Percentiles rank a stretch among this genome's conserved stretches.
Conservation (phyloP, 2,329 filamentous ascomycete genomes). For the Trichoderma sp. region DNA sequence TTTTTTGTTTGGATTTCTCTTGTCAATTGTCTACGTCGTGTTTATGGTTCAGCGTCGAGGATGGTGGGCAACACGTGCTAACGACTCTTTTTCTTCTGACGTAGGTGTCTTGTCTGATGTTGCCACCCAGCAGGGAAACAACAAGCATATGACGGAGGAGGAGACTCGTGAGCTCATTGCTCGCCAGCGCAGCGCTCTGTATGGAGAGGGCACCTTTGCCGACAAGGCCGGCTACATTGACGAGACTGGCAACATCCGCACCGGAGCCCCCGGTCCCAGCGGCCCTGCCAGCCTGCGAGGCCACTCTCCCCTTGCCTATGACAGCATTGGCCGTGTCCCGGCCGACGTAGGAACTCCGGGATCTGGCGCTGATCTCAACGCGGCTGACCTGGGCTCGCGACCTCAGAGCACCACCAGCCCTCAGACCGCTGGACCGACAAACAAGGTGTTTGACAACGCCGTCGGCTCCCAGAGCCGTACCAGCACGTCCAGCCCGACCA, state of each 20-base stretch:
- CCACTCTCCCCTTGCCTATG: constrained; percentile 76
- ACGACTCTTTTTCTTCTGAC: constrained; percentile 37
- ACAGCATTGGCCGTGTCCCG: constrained; percentile 49
- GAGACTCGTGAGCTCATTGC: constrained; percentile 94
- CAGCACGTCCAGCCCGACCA: constrained; percentile 77
- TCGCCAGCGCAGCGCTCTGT: constrained; percentile 90
- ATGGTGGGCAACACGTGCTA: constrained; percentile 32
- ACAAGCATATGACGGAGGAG: constrained; percentile 91
- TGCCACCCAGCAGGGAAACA: constrained; percentile 42
- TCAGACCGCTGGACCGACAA: constrained; percentile 55
- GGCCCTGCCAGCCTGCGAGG: constrained; percentile 66
- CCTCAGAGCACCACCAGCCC: constrained; percentile 85
- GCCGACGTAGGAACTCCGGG: constrained; percentile 40
- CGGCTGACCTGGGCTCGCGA: constrained; percentile 57
- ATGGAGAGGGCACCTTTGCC: constrained; percentile 72
- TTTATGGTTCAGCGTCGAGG: constrained; percentile 27
- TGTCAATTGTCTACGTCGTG: constrained; percentile 7
- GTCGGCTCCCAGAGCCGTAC: constrained; percentile 65
- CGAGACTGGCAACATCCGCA: constrained; percentile 61
- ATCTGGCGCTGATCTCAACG: constrained; percentile 40
- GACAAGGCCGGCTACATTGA: constrained; percentile 66
- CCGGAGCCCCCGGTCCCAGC: constrained; percentile 64
- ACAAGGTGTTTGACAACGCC: constrained; percentile 60
- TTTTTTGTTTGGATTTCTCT: constrained; percentile 14
- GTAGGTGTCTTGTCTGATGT: constrained; percentile 53